phyloP scores from a whole-genome alignment of 2,329 filamentous ascomycete species.

The Blastomyces gilchristii region DNA sequence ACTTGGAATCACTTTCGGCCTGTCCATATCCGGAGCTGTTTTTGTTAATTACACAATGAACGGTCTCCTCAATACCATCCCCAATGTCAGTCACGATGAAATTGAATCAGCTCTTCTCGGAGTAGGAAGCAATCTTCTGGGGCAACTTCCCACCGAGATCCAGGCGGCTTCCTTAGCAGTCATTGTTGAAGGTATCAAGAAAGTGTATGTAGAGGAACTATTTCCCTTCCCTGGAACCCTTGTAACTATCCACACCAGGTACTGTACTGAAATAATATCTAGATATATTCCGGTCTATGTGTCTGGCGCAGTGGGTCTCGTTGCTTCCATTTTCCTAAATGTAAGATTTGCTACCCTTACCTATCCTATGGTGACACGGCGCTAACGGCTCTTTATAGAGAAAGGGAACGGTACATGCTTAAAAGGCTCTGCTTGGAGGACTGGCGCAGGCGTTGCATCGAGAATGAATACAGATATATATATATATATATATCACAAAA shows the following conservation, averaged over 20 bases:
- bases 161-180: background rate
- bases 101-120: slow-evolving; percentile 1
- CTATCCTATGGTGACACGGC: no score
- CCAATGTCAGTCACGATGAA: background rate
- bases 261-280: background rate
- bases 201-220: background rate
- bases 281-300: slow-evolving; percentile 2
- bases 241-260: background rate
- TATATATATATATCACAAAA: background rate
- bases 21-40: background rate
- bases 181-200: slow-evolving; percentile 3
- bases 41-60: slow-evolving; percentile 1
- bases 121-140: background rate
- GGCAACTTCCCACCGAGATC: background rate
- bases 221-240: no score
- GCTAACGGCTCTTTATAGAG: background rate
- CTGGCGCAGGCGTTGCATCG: background rate
- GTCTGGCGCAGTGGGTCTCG: background rate
- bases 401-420: background rate
- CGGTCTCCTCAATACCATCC: background rate
- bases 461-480: background rate
- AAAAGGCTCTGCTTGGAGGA: background rate
- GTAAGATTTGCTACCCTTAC: background rate
- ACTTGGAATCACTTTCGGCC: background rate
- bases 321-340: background rate